Evolutionary conservation across 805 yeast species (phyloP), one percentile per base, ranked within the genome.

Genomic region (Soucietia sequanensis): DNA sequence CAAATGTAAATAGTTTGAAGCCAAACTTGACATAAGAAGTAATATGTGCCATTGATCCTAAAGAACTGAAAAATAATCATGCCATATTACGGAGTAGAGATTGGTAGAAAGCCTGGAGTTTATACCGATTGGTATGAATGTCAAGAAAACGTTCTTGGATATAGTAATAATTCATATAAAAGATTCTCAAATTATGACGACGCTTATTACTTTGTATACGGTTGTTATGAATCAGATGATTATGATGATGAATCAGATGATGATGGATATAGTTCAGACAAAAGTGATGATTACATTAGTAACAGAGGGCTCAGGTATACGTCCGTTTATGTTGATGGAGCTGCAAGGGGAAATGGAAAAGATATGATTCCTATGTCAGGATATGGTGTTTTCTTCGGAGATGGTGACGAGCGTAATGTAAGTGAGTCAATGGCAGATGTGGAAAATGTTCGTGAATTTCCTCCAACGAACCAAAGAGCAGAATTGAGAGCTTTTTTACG

Each of bases 401-500:
- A 46, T 0, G 49, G 56, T 23, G 83, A 80, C 47, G 38, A 68
- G 2, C 56, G 83, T 30, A 84, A 84, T 52, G 61, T 68, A 7
- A 65, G 81, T 0, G 76, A 67, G 4, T 75, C 81, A 0, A 62
- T 86, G 16, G 50, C 49, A 3, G 40, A 35, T 7, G 55, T 56
- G 19, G 58, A 56, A 21, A 34, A 43, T 27, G 41, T 47, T 6
- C 14, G 40, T 1, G 31, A 19, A 7, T 41, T 27, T 10, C 41
- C 27, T 23, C 88, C 81, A 22, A 86, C 95, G 1, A 89, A 88
- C 47, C 89, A 84, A 44, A 61, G 86, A 26, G 93, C 95, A 1
- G 97, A 90, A 58, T 70, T 89, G 9, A 56, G 63, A 10, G 96
- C 95, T 0, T 69, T 84, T 13, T 51, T 60, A 4, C 65, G 65